A percentile compares a stretch with the other conserved stretches of the same genome.
phyloP scores from a whole-genome alignment of 2,329 filamentous ascomycete species.

The Pyricularia sp. region DNA sequence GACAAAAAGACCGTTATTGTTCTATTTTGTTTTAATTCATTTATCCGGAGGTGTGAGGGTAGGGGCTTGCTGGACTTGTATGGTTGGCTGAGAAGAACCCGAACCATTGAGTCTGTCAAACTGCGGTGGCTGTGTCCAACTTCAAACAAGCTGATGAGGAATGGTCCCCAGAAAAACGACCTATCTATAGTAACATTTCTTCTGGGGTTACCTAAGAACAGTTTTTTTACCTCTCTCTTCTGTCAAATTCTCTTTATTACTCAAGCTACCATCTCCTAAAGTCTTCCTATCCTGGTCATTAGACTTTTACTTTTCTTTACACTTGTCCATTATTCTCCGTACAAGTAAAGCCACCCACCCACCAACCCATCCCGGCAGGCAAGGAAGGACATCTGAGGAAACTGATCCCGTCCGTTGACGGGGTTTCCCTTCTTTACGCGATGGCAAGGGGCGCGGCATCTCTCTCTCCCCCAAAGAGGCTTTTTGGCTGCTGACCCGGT shows the following conservation, averaged over 20 bases:
- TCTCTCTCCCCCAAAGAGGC: not conserved
- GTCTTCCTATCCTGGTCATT: not conserved
- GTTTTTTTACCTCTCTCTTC: too few species aligned
- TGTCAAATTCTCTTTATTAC: not conserved
- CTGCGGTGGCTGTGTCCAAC: constrained; percentile 11
- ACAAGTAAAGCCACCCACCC: not conserved
- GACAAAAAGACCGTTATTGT: not conserved
- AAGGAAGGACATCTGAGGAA: not conserved
- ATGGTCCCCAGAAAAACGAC: constrained; percentile 3
- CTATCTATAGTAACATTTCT: not conserved
- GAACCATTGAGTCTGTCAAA: constrained; percentile 6
- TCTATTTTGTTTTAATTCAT: not conserved
- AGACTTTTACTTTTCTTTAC: not conserved
- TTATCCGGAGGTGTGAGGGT: not conserved
- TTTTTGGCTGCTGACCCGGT: not conserved
- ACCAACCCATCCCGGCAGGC: not conserved
- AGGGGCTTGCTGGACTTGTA: not conserved
- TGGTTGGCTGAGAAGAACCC: not conserved
- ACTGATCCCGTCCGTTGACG: not conserved
- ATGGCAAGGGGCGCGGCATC: not conserved
- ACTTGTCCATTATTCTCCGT: not conserved
- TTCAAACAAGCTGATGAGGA: constrained; percentile 14
- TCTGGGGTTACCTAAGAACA: not conserved
- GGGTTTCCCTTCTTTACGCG: not conserved
- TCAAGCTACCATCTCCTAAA: not conserved